Percentiles rank a stretch among this genome's conserved stretches.
These are phyloP conservation scores for Ceratocystis cacaofunesta DNA, from an alignment of 2,329 filamentous ascomycete genomes.

Conservation along the genomic window DNA sequence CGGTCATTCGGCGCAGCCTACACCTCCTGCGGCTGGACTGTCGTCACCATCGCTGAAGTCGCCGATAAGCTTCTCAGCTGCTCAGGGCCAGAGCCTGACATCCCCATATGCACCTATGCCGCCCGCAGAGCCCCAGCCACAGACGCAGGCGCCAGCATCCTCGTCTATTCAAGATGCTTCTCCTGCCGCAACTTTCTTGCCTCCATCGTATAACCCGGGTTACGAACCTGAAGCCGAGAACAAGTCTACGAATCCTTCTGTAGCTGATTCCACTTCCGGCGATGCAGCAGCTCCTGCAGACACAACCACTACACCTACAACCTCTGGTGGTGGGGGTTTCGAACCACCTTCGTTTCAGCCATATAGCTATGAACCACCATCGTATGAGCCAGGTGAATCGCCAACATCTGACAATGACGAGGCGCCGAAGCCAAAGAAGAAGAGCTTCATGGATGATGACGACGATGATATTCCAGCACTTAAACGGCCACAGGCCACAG, in stretches of 20 bases:
- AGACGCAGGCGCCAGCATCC: constrained; percentile 19
- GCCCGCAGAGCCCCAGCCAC: constrained; percentile 16
- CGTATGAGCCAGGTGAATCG: constrained; percentile 38
- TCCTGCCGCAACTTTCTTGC: constrained; percentile 19
- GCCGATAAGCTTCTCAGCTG: constrained; percentile 6
- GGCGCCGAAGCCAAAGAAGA: constrained; percentile 52
- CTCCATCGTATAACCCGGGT: constrained; percentile 29
- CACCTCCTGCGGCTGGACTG: background rate
- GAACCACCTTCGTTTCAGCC: constrained; percentile 49
- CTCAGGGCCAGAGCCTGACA: constrained; percentile 2
- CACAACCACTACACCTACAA: background rate
- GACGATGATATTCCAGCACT: constrained; percentile 50
- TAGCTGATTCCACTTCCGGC: background rate
- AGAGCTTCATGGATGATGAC: constrained; percentile 68
- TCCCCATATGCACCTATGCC: background rate
- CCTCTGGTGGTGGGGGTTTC: constrained; percentile 31
- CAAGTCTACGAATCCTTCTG: background rate
- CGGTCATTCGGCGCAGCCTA: background rate
- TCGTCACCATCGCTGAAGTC: constrained; percentile 11
- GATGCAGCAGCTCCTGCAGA: background rate
- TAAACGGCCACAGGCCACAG: constrained; percentile 32
- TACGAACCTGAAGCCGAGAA: constrained; percentile 24
- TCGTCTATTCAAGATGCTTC: background rate
- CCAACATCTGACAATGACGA: constrained; percentile 29
- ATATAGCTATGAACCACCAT: constrained; percentile 42